These are phyloP conservation scores for Boletus semigastroideus DNA, from an alignment of 1,284 basidiomycete species.

Conservation along the genomic window DNA sequence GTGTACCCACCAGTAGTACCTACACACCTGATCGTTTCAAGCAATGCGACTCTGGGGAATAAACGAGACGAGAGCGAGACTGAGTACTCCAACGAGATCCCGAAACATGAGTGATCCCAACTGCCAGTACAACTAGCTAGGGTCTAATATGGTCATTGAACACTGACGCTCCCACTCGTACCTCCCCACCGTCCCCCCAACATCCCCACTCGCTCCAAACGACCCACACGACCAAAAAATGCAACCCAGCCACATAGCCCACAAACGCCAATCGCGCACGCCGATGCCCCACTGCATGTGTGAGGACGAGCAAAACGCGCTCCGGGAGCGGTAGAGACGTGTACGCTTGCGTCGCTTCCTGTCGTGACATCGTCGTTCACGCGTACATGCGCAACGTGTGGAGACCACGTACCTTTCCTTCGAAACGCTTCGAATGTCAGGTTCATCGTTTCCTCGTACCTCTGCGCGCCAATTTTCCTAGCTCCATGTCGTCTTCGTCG, in stretches of 20 bases:
- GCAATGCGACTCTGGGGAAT: no score
- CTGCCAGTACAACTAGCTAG: not conserved
- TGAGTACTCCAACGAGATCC: no score
- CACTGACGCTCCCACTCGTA: conserved; percentile 2
- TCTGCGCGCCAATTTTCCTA: conserved; percentile 86
- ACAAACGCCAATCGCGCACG: conserved; percentile 82
- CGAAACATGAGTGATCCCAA: no score
- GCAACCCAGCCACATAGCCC: conserved; percentile 76
- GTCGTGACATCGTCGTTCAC: conserved; percentile 3
- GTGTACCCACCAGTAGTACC: no score
- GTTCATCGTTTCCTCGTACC: conserved; percentile 96
- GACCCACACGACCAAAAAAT: conserved; percentile 78
- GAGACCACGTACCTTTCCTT: conserved; percentile 72
- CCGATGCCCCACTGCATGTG: conserved; percentile 84
- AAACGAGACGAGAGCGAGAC: no score
- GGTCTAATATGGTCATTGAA: conserved; percentile 25
- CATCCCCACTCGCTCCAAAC: conserved; percentile 65
- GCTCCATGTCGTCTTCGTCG: conserved; percentile 73
- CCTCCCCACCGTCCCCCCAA: conserved; percentile 17
- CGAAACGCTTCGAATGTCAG: conserved; percentile 98
- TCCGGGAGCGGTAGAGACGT: conserved; percentile 92
- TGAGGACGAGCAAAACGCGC: conserved; percentile 82
- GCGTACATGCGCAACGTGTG: not conserved
- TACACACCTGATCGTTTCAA: no score
- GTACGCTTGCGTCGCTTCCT: conserved; percentile 93